Base-by-base conservation (phyloP, 2,329 filamentous ascomycete genomes). In the Amauroascus niger region DNA sequence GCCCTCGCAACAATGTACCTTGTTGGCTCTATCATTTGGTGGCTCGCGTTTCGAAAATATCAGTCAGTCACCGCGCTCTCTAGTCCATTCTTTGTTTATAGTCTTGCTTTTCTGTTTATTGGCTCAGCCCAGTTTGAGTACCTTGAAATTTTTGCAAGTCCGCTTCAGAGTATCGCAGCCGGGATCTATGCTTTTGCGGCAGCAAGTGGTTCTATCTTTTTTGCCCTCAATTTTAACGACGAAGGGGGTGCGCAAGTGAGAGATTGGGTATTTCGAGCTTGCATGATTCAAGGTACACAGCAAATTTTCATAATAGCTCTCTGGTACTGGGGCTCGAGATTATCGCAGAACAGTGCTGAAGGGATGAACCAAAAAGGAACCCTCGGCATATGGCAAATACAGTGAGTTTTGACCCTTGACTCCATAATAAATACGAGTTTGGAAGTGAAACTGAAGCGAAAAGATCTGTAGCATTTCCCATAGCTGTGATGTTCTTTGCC, bases 191-290 rank as follows among this genome's bases (percentile, higher is more conserved):
- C 81, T 1, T 72, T 77, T 5, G 82, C 81, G 5, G 82, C 82
- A 5, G 76, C 80, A 7, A 79, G 78, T 39, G 82, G 82, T 11
- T 79, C 78, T 0, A 72, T 86, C 54, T 83, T 80, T 70, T 86
- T 86, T 61, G 77, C 81, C 1, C 74, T 84, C 48, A 85, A 85
- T 65, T 84, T 84, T 61, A 81, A 81, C 54, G 78, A 79, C 59
- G 80, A 83, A 69, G 79, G 77, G 40, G 80, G 80, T 45, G 76
- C 78, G 2, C 79, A 81, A 6, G 77, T 83, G 41, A 81, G 79
- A 63, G 74, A 79, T 33, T 84, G 81, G 81, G 80, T 82, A n/a
- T 82, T 80, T 68, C 76, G 82, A 54, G 82, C 82, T 14, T 82
- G 81, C 61, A 65, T 80, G 11, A 82, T 86, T 49, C 80, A 84